Evolutionary conservation across 1,139 yeast species (phyloP).

Genomic region (Taphrina flavorubra): DNA sequence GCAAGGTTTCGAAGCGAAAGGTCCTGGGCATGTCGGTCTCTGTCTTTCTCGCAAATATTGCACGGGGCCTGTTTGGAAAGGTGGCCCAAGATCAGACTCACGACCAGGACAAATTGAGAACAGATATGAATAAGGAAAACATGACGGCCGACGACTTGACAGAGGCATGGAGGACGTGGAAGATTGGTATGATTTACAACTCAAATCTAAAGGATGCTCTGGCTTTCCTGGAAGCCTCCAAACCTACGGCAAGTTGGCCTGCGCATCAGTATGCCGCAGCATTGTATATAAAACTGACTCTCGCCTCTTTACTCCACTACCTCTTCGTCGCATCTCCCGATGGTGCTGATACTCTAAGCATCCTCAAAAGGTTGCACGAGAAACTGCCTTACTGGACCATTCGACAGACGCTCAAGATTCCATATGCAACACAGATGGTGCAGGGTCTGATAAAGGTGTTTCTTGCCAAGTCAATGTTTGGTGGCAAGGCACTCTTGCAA

Average conservation of each 20-base stretch:
- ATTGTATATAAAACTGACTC: slow-evolving; percentile 39
- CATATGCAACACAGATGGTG: slow-evolving; percentile 40
- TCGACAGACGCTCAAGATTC: slow-evolving; percentile 41
- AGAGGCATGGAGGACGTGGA: slow-evolving; percentile 33
- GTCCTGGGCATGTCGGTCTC: slow-evolving; percentile 40
- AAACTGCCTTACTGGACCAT: slow-evolving; percentile 41
- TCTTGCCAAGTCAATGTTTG: slow-evolving; percentile 38
- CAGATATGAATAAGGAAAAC: background rate
- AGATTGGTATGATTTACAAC: slow-evolving; percentile 30
- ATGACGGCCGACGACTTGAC: slow-evolving; percentile 13
- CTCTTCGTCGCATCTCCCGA: slow-evolving; percentile 37
- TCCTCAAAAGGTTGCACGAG: slow-evolving; percentile 39
- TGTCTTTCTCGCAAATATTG: slow-evolving; percentile 35
- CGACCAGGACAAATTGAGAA: background rate
- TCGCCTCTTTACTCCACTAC: slow-evolving; percentile 41
- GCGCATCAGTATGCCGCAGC: slow-evolving; percentile 29
- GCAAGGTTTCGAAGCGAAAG: slow-evolving; percentile 42
- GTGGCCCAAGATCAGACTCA: slow-evolving; percentile 24
- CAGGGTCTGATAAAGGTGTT: slow-evolving; percentile 41
- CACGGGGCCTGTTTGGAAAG: slow-evolving; percentile 41
- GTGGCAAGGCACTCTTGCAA: slow-evolving; percentile 40
- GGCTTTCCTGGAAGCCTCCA: slow-evolving; percentile 14
- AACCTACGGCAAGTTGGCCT: slow-evolving; percentile 33
- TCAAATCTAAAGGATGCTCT: slow-evolving; percentile 17
- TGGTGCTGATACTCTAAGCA: slow-evolving; percentile 32